Evolutionary conservation across 495 filamentous ascomycete species (phyloP), one percentile per base, ranked within the genome.

Genomic region (Tuber microsphaerosporum): DNA sequence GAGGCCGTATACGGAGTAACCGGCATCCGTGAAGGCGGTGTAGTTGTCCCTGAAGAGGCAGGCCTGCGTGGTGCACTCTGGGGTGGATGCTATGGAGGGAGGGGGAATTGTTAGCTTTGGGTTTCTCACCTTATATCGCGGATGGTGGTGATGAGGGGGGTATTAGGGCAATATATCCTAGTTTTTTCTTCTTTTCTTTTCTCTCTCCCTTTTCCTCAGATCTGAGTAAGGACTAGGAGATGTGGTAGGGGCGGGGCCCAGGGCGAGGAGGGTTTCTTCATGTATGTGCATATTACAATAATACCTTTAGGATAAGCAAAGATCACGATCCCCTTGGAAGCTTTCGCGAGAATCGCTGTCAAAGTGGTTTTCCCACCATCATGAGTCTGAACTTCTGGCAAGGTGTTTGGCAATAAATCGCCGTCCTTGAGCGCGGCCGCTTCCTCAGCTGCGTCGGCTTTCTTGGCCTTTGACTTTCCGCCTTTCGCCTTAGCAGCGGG

Each of bases 281-380:
- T 45, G 26, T 69, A 31, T 69, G 26, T 44, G 20, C 20, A 44
- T 26, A 43, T 41, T 10, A 61, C 19, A 71, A 34, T 37, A 37
- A 75, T 82, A 75, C 95, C 95, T 86, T 92, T 97, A 44, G 95
- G 95, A 83, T 97, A 99, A 46, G 93, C 97, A 84, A 99, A 98
- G 44, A 99, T 84, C 22, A 97, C 92, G 37, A 98, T 92, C 34
- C 95, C 94, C 71, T 87, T 86, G 85, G 93, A 90, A 86, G 93
- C 94, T 77, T 90, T 88, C 65, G 92, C 91, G 22, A 97, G 89
- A 39, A 99, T 88, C 73, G 86, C 86, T 84, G 91, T 89, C 72
- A 99, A 86, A 1, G 88, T 94, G 19, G 91, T 93, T 83, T 90
- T 92, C 51, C 84, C 84, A 77, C 93, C 93, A 79, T 97, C 92